phyloP scores from a whole-genome alignment of 2,329 filamentous ascomycete genomes.

The Ophiostoma sp. region DNA sequence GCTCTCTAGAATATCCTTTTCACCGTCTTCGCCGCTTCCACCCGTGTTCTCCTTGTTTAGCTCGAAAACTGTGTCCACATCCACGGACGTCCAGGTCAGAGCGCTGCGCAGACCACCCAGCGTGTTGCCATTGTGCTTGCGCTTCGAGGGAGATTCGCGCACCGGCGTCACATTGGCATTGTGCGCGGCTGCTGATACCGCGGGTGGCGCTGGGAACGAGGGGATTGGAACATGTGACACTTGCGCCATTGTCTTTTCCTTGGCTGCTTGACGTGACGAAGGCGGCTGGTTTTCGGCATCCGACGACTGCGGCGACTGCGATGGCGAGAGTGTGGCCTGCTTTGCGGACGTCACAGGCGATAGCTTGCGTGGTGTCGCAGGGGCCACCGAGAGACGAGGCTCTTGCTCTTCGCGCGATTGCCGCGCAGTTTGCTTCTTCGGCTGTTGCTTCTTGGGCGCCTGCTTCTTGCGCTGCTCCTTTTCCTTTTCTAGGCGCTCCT shows the following conservation, averaged over 20 bases:
- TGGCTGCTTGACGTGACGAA: constrained; percentile 53
- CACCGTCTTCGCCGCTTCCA: constrained; percentile 30
- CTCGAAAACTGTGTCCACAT: constrained; percentile 67
- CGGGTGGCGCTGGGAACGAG: constrained; percentile 31
- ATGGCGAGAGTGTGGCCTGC: constrained; percentile 54
- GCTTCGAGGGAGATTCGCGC: constrained; percentile 51
- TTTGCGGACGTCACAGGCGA: constrained; percentile 46
- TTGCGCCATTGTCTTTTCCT: constrained; percentile 42
- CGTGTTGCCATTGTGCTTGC: constrained; percentile 38
- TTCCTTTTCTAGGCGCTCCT: not conserved
- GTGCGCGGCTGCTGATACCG: constrained; percentile 19
- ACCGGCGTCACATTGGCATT: constrained; percentile 2
- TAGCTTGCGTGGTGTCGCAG: constrained; percentile 39
- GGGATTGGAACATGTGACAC: constrained; percentile 30
- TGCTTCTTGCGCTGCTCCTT: constrained; percentile 13
- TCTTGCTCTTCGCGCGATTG: not conserved
- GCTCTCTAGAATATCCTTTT: constrained; percentile 33
- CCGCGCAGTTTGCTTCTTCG: not conserved
- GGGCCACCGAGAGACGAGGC: constrained; percentile 19
- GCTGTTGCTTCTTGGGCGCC: constrained; percentile 12
- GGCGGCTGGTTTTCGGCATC: constrained; percentile 76
- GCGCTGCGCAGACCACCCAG: constrained; percentile 52
- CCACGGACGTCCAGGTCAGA: constrained; percentile 64
- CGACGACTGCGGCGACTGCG: constrained; percentile 67
- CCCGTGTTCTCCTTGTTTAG: constrained; percentile 25